Conservation (phyloP, 495 filamentous ascomycete species). For the Daldinia childiae region DNA sequence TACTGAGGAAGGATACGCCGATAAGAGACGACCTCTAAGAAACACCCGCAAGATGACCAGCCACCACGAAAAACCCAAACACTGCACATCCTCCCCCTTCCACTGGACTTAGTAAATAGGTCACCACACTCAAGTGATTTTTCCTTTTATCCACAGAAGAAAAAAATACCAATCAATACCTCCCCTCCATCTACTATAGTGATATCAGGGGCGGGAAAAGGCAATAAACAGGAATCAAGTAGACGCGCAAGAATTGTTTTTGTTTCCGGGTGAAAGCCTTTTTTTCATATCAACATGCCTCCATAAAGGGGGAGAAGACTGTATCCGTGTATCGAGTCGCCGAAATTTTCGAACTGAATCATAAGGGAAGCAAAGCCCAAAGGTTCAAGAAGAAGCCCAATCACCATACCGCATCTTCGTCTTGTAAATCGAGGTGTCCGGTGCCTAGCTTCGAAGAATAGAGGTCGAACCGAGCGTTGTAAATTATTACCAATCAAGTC, state of each 20-base stretch:
- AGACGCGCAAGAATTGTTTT: constrained; percentile 39
- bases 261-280: constrained; percentile 40
- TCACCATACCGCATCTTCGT: constrained; percentile 28
- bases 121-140: constrained; percentile 26
- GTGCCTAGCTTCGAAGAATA: background rate
- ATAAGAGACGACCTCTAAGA: constrained; percentile 27
- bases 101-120: constrained; percentile 24
- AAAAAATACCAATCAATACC: constrained; percentile 34
- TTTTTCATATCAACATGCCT: constrained; percentile 46
- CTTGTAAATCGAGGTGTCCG: background rate
- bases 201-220: constrained; percentile 40
- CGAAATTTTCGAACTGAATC: constrained; percentile 35
- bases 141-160: constrained; percentile 45
- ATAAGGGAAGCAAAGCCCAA: constrained; percentile 31
- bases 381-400: constrained; percentile 22
- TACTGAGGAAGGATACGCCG: constrained; percentile 11
- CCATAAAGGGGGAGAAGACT: constrained; percentile 28
- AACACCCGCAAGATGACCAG: constrained; percentile 32
- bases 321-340: constrained; percentile 37
- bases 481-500: constrained; percentile 23
- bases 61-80: constrained; percentile 28
- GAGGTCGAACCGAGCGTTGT: constrained; percentile 4
- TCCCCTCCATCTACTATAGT: constrained; percentile 44
- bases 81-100: constrained; percentile 23
- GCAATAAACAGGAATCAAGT: constrained; percentile 44